These are phyloP conservation scores for Macrocybe gigantea DNA, from an alignment of 768 basidiomycete genomes.

Conservation along the genomic window DNA sequence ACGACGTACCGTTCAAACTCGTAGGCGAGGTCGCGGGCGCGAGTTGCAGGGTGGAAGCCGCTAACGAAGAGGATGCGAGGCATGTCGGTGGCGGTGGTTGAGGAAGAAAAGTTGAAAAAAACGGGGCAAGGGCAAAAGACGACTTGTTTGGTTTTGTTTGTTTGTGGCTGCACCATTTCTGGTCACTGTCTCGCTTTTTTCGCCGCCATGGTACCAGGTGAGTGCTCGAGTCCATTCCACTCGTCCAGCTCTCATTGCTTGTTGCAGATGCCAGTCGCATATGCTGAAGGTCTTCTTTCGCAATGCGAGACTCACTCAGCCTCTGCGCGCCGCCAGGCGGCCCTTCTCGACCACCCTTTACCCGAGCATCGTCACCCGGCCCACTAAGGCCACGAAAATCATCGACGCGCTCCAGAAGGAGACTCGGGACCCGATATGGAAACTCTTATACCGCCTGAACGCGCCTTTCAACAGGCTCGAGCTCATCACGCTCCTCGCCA, in stretches of 20 bases:
- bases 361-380: slow-evolving; percentile 8
- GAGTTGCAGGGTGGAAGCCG: slow-evolving; percentile 78
- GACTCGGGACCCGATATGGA: slow-evolving; percentile 36
- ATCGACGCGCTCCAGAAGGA: slow-evolving; percentile 26
- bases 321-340: slow-evolving; percentile 8
- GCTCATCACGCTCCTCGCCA: slow-evolving; percentile 22
- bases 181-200: background rate
- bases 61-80: slow-evolving; percentile 85
- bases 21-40: slow-evolving; percentile 77
- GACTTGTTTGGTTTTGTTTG: slow-evolving; percentile 20
- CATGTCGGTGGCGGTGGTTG: slow-evolving; percentile 31
- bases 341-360: slow-evolving; percentile 9
- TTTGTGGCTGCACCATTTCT: slow-evolving; percentile 22
- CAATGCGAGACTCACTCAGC: slow-evolving; percentile 4
- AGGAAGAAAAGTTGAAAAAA: slow-evolving; percentile 19
- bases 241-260: background rate
- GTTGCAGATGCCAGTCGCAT: slow-evolving; percentile 14
- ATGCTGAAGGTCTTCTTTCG: slow-evolving; percentile 15
- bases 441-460: slow-evolving; percentile 28
- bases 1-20: slow-evolving; percentile 74
- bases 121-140: slow-evolving; percentile 10
- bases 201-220: background rate
- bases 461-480: slow-evolving; percentile 15
- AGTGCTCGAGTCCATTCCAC: background rate
- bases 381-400: slow-evolving; percentile 22